These are phyloP conservation scores for Coelastrella sp. DNA, from an alignment of 139 green algal genomes.

Conservation along the genomic window DNA sequence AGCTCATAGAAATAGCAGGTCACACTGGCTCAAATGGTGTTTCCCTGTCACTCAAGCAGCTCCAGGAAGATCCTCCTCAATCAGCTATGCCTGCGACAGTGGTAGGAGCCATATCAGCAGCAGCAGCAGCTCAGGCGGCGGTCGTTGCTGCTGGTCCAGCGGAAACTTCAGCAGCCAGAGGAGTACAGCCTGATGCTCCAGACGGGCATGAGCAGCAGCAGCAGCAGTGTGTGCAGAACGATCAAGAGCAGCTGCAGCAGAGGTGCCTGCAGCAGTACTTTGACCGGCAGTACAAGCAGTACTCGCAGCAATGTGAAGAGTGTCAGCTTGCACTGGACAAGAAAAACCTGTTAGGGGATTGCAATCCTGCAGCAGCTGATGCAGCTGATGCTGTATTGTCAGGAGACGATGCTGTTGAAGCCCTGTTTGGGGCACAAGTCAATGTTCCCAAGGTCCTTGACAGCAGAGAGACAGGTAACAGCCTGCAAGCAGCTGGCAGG, in stretches of 20 bases:
- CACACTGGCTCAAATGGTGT: background rate
- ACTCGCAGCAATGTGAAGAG: background rate
- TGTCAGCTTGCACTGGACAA: background rate
- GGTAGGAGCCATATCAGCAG: background rate
- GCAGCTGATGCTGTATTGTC: background rate
- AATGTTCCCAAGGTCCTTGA: slow-evolving; percentile 9
- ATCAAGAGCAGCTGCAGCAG: slow-evolving; percentile 12
- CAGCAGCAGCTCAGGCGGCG: background rate
- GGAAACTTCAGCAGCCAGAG: background rate
- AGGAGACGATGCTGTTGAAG: too few relatives aligned
- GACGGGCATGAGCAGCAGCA: slow-evolving; percentile 27
- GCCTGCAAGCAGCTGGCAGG: too few relatives aligned
- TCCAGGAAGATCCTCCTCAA: too few relatives aligned
- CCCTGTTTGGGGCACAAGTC: too few relatives aligned
- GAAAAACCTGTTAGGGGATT: background rate
- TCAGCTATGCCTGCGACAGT: background rate
- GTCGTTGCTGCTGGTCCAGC: background rate
- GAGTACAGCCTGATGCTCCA: background rate
- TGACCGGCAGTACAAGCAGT: background rate
- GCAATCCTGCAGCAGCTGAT: background rate
- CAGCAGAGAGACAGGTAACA: too few relatives aligned
- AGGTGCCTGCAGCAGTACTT: background rate
- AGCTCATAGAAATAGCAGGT: too few relatives aligned
- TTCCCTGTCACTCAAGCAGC: too few relatives aligned
- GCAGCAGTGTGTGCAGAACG: background rate